Base-by-base conservation (phyloP, 2,329 filamentous ascomycete genomes). In the Grosmannia huntii region DNA sequence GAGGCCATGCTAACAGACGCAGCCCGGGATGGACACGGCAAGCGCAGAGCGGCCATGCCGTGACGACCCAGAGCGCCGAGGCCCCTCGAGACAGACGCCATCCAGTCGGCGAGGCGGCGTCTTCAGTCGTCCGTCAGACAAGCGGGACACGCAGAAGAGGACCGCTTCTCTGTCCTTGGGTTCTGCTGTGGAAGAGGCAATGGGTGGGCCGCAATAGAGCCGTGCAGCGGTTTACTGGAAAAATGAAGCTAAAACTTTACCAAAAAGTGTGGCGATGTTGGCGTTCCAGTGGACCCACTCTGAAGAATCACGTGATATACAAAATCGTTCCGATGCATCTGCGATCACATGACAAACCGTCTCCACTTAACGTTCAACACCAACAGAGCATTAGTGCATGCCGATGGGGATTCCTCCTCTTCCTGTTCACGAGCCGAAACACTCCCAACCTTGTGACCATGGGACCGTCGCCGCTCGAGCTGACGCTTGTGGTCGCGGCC, bases 401-500 rank as follows among this genome's bases (percentile, higher is more conserved):
- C 5, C n/a, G 41, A n/a, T 44, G 41, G 4, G 21, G 41, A n/a
- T 44, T 44, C 41, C 19, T 41, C 38, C 12, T n/a, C 4, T 41
- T 41, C 6, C 33, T 36, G 7, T 3, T 14, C 16, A 44, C 41
- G 16, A 44, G 4, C 41, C 16, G 4, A 41, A 19, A 14, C 38
- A 19, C 38, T 41, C 16, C 12, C 38, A 19, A 7, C n/a, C n/a
- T 28, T 28, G 28, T 16, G 5, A 44, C 1, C 19, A 44, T 44
- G 41, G 41, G 41, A 44, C 41, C 38, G 4, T 11, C 38, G 3
- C 66, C 71, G 53, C 68, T 75, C 57, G 85, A 89, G 64, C 76
- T 96, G 57, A 96, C 90, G n/a, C 81, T 96, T 66, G 87, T 97
- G 70, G 90, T 96, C 66, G 92, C 89, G n/a, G 86, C 91, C 21